phyloP scores from a whole-genome alignment of 2,329 filamentous ascomycete species.

The Monosporascus sp. region DNA sequence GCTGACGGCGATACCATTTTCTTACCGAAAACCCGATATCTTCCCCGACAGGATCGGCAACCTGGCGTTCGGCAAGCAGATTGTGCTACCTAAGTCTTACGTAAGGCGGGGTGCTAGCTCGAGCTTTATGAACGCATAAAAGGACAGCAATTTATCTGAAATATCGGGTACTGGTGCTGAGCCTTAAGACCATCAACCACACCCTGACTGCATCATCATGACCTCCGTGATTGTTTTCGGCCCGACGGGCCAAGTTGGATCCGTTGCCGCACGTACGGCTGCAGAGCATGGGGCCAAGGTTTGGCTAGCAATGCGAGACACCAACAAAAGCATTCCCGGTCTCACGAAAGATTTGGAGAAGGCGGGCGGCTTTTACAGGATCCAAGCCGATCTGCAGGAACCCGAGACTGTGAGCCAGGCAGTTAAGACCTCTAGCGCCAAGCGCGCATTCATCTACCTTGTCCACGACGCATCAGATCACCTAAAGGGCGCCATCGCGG shows the following conservation, averaged over 20 bases:
- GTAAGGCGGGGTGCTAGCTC: neutral
- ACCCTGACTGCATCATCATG: constrained; percentile 9
- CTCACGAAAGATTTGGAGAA: constrained; percentile 19
- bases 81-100: neutral
- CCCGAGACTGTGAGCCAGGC: constrained; percentile 35
- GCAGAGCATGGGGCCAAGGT: constrained; percentile 35
- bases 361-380: constrained; percentile 26
- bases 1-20: neutral
- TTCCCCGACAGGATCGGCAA: neutral
- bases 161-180: neutral
- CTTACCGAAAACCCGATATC: neutral
- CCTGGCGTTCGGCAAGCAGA: neutral
- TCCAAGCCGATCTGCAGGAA: constrained; percentile 40
- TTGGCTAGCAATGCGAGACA: constrained; percentile 40
- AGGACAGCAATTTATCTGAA: neutral
- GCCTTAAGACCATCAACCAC: neutral
- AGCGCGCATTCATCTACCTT: constrained; percentile 44
- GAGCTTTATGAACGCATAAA: neutral
- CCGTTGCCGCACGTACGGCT: constrained; percentile 31
- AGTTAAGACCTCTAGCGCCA: constrained; percentile 37
- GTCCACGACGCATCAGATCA: constrained; percentile 27
- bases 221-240: constrained; percentile 39
- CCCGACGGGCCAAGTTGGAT: constrained; percentile 41
- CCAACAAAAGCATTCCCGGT: constrained; percentile 31
- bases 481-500: constrained; percentile 35